Base-by-base conservation (phyloP, 2,329 filamentous ascomycete genomes). In the Arthroderma sp. region DNA sequence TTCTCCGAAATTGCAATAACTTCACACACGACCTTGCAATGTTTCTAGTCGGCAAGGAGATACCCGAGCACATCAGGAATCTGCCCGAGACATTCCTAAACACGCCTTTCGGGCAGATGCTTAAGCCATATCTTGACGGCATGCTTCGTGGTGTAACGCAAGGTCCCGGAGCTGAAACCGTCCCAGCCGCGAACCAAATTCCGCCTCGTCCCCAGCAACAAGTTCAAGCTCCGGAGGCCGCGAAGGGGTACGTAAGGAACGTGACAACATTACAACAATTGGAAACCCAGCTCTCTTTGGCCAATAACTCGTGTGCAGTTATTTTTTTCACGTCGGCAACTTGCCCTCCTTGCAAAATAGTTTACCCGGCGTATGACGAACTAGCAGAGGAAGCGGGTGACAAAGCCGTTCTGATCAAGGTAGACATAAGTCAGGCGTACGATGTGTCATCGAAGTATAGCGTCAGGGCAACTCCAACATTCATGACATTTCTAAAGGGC, bases 1-100 rank as follows among this genome's bases (percentile, higher is more conserved):
- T 85, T 68, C 55, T 76, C 29, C 87, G 95, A 64, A 98, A 98
- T 60, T 96, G 89, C 69, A 98, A 96, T 67, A 95, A 95, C 63
- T 98, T 96, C 63, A 85, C 84, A 3, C 89, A 96, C 57, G 87
- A 94, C 49, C 81, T 96, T 52, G 72, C 85, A 50, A 91, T 85
- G 62, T 96, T 96, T 51, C 70, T 96, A 0, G 70, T 95, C 1
- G 89, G 91, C 22, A 83, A 80, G 53, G 84, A 85, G 2, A 96
- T 96, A 48, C 91, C 91, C 0, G 75, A 80, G 1, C 80, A 94
- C 55, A 96, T 98, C 52, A 75, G 78, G 29, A 85, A 81, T 52
- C 80, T 96, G 59, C 89, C 89, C 0, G 75, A 87, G 56, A 83
- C 81, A 1, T 88, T 96, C 6, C 72, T 96, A 8, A 78, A 83